phyloP scores from a whole-genome alignment of 2,329 filamentous ascomycete species.

The Fusarium sp. region DNA sequence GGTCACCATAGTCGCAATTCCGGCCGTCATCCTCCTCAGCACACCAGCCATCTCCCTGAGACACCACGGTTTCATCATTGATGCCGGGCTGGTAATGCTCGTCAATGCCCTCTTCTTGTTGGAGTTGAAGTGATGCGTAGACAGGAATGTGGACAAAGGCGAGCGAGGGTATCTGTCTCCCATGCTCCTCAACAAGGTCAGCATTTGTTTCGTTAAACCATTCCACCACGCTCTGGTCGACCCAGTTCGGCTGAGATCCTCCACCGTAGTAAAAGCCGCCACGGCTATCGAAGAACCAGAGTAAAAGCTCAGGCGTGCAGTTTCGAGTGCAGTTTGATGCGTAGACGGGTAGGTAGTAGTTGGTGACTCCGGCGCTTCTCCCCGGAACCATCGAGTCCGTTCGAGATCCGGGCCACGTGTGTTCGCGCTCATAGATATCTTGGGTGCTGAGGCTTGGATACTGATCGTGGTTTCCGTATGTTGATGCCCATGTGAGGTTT shows the following conservation, averaged over 20 bases:
- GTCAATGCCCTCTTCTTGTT: constrained; percentile 48
- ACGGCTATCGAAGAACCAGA: constrained; percentile 78
- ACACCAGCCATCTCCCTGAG: constrained; percentile 59
- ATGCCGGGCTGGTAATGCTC: constrained; percentile 57
- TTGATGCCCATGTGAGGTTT: constrained; percentile 69
- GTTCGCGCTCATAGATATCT: constrained; percentile 40
- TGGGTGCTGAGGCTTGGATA: constrained; percentile 57
- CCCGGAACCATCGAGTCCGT: constrained; percentile 41
- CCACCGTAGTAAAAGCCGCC: constrained; percentile 64
- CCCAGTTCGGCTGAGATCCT: constrained; percentile 55
- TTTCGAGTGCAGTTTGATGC: constrained; percentile 44
- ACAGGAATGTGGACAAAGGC: constrained; percentile 62
- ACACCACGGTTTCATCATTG: constrained; percentile 57
- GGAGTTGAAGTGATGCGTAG: constrained; percentile 44
- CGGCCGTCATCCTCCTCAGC: constrained; percentile 51
- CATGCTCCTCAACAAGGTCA: constrained; percentile 44
- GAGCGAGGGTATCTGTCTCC: constrained; percentile 55
- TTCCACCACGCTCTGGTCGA: constrained; percentile 55
- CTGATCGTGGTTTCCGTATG: constrained; percentile 76
- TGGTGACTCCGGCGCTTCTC: constrained; percentile 51
- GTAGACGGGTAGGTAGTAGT: constrained; percentile 58
- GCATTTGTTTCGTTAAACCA: constrained; percentile 57
- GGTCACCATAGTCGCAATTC: constrained; percentile 56
- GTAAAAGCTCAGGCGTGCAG: constrained; percentile 56
- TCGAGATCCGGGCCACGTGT: constrained; percentile 37